These are phyloP conservation scores for Annulohypoxylon nitens DNA, from an alignment of 495 filamentous ascomycete genomes.

Conservation along the genomic window DNA sequence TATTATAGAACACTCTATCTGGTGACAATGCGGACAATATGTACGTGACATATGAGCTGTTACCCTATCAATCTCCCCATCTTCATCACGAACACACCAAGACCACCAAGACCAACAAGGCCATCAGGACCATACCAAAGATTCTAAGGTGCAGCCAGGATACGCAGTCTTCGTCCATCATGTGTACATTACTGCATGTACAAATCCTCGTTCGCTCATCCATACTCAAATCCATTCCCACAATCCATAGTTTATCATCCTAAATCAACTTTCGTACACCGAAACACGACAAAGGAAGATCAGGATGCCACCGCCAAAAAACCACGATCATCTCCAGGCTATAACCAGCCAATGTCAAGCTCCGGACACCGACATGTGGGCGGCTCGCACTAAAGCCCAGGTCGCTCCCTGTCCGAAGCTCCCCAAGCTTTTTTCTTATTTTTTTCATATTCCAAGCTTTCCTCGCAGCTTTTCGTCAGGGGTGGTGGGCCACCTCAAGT, in stretches of 20 bases:
- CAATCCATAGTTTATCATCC: neutral
- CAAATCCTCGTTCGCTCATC: neutral
- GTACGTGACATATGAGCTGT: constrained; percentile 12
- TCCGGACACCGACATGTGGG: constrained; percentile 35
- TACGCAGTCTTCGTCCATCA: constrained; percentile 16
- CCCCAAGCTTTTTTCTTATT: constrained; percentile 10
- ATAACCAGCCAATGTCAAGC: constrained; percentile 36
- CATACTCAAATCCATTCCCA: neutral
- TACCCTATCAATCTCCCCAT: constrained; percentile 15
- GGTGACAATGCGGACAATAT: neutral
- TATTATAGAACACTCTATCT: neutral
- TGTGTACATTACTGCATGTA: constrained; percentile 13
- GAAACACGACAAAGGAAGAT: constrained; percentile 7
- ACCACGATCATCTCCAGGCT: constrained; percentile 27
- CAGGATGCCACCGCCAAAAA: constrained; percentile 26
- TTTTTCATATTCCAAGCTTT: neutral
- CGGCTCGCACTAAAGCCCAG: constrained; percentile 15
- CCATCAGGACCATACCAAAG: neutral
- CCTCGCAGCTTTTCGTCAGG: neutral
- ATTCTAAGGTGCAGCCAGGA: neutral
- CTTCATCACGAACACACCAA: constrained; percentile 7
- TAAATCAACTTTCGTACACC: constrained; percentile 27
- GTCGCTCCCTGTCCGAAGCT: constrained; percentile 27
- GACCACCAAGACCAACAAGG: neutral
- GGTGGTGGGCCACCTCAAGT: constrained; percentile 1